Evolutionary conservation across 768 basidiomycete genomes (phyloP), one percentile per base, ranked within the genome.

Genomic region (Lentinula raphanica): DNA sequence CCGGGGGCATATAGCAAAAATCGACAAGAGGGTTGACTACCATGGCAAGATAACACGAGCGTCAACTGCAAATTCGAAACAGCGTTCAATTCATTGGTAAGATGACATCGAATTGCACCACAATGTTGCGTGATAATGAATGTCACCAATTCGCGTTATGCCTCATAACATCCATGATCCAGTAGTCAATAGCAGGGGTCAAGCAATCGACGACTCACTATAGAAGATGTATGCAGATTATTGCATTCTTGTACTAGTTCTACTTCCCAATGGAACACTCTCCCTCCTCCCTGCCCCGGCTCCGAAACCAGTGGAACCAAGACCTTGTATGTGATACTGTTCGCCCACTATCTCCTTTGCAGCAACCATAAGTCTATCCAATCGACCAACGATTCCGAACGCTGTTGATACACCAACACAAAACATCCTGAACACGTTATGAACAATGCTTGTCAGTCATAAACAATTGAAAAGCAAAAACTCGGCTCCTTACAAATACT

Each of bases 301-400:
- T 62, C 21, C 40, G n/a, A 29, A 31, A 3, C 54, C 54, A 31
- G 31, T 36, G 27, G 49, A 15, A 56, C 80, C 85, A 15, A 89
- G 70, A 0, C 88, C 88, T 58, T 86, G 81, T n/a, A 93, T 88
- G 66, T 92, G 88, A 67, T 88, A 92, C 63, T 90, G 87, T 67
- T 94, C 92, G 1, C 92, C 92, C 1, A 94, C 89, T 45, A 94
- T 74, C 69, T 93, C 90, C 67, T 94, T 94, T 15, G 84, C 82
- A 2, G 90, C 89, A 2, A 92, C 66, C 84, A 94, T 90, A 58
- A 94, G 70, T 53, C 82, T 74, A 66, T 94, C 92, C 12, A 94
- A 72, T 9, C 89, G 80, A 5, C 80, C 79, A n/a, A 94, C 73
- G 39, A 94, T 80, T 0, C 80, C 78, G 62, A 81, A 88, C 0